Conservation (phyloP, 2,329 filamentous ascomycete species). For the Pseudogymnoascus sp. region DNA sequence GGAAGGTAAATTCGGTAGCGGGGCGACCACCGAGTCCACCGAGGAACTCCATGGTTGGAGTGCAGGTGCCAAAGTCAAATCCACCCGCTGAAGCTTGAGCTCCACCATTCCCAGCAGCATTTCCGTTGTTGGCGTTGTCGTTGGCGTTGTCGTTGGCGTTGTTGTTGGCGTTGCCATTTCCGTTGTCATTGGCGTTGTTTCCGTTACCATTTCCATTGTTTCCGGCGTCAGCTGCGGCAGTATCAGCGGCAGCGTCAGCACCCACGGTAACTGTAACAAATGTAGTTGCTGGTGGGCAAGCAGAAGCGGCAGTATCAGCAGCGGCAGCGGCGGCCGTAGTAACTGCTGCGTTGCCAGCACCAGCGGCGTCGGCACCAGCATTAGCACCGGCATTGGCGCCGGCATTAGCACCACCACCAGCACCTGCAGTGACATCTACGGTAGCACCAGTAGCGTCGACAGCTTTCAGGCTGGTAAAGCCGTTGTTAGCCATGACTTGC, state of each 20-base stretch:
- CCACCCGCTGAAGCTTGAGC: conserved; percentile 21
- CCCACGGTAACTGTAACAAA: conserved; percentile 18
- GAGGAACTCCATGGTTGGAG: conserved; percentile 48
- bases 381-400: conserved; percentile 12
- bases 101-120: conserved; percentile 9
- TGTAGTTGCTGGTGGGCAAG: conserved; percentile 14
- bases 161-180: conserved; percentile 18
- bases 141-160: conserved; percentile 15
- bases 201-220: conserved; percentile 17
- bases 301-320: conserved; percentile 18
- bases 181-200: conserved; percentile 13
- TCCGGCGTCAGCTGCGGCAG: conserved; percentile 3
- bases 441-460: conserved; percentile 29
- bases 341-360: not conserved
- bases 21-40: conserved; percentile 43
- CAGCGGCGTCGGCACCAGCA: conserved; percentile 7
- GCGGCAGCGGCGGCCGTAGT: conserved; percentile 2
- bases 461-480: conserved; percentile 53
- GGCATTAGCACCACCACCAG: conserved; percentile 21
- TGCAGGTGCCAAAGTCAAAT: conserved; percentile 42
- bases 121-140: conserved; percentile 18
- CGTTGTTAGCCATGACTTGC: conserved; percentile 52
- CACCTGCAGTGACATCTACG: conserved; percentile 29
- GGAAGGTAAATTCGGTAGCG: conserved; percentile 57
- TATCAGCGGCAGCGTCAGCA: conserved; percentile 14